Evolutionary conservation across 106 monocot species (phyloP), one percentile per base, ranked within the genome.

Genomic region (Hemerocallis citrina): DNA sequence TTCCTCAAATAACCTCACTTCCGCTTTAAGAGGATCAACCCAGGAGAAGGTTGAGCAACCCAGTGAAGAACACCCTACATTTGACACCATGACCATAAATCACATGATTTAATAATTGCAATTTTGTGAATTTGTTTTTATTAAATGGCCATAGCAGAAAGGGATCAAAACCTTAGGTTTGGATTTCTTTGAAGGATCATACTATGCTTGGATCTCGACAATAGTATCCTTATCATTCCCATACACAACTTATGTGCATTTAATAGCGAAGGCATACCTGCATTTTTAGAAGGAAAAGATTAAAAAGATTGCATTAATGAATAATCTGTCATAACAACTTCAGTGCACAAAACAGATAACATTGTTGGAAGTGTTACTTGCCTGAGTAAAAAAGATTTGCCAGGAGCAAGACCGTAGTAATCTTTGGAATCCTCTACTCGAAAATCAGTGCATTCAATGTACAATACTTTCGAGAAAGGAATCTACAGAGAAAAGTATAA

Each of bases 11-110:
- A 98, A 49, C 49, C 96, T 73, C 23, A 88, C 91, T 67, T 91
- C 91, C 61, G 92, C 79, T 62, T 77, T 98, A n/a, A 98, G 72
- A 66, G 98, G 98, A 16, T 91, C 84, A 62, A 88, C 79, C 92
- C 98, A 39, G 84, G 79, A 33, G 81, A 77, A 45, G 91, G 91
- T 57, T 88, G 75, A 67, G 88, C 74, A 65, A 98, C 91, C 98
- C 98, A 98, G 63, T 98, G 98, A 72, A 98, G 98, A 70, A 98
- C 92, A 57, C 98, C 98, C 98, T 98, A 52, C 35, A 52, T 60
- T 60, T 20, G 7, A 21, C 22, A 58, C 8, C 11, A 58, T 21
- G 6, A 31, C 17, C 31, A 55, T 55, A 32, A 55, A 6, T 14
- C 8, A 17, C n/a, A n/a, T n/a, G n/a, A n/a, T n/a, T n/a, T n/a